Evolutionary conservation across 2,329 filamentous ascomycete genomes (phyloP), one percentile per base, ranked within the genome.

Genomic region (Diaporthe ampelina): DNA sequence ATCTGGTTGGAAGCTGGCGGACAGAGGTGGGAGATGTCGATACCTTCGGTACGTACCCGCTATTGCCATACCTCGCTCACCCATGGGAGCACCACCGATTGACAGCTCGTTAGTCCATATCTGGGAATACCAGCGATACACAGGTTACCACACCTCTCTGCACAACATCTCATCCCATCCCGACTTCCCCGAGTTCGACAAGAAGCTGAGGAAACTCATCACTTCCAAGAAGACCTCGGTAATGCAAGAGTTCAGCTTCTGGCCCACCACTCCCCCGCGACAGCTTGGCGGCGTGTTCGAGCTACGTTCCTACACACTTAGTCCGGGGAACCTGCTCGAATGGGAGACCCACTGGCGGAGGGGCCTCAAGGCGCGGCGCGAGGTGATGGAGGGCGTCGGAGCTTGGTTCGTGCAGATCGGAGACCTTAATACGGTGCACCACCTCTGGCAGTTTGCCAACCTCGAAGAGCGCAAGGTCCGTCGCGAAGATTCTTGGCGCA

Each of bases 241-340:
- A 69, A 99, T 99, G 97, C 97, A 99, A 84, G 97, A 99, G 84
- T 99, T 99, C 85, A 98, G 95, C 48, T 99, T 99, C 89, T 99
- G 97, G 97, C 97, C 97, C 1, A 99, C 97, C 4, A 96, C 95
- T 0, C 90, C 95, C 7, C 97, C 97, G 0, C 94, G 97, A 75
- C 89, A 94, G 80, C 91, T 99, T 0, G 97, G 97, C 72, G 97
- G 97, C 59, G 85, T 99, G 56, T 99, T 99, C 82, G 97, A 99
- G 86, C 89, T 99, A 45, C 94, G 97, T 70, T 98, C 97, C 1
- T 99, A 99, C 87, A 98, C 95, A 7, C 90, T 99, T 29, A 95
- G 98, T 82, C 97, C 97, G 0, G 97, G 97, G 56, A 98, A 98
- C 83, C 88, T 99, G 57, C 90, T 99, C 10, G 97, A 99, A 85